Percentiles rank a stretch among this genome's conserved stretches.
Conservation (phyloP, 2,329 filamentous ascomycete genomes). For the Saccharata proteae region DNA sequence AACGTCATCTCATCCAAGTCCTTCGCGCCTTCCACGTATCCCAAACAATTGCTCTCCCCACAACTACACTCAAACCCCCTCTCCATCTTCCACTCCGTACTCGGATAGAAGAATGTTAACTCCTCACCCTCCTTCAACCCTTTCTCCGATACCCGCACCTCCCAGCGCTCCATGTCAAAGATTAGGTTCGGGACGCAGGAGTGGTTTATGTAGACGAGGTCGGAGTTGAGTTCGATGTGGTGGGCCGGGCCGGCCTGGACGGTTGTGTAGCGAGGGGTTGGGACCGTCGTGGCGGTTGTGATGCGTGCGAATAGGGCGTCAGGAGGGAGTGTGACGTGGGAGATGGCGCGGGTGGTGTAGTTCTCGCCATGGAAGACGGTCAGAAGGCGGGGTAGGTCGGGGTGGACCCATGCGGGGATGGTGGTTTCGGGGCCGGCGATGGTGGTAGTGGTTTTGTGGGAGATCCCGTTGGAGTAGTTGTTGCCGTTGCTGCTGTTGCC, state of each 20-base stretch:
- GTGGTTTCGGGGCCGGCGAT: too few species aligned
- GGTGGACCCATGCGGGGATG: slow-evolving; percentile 3
- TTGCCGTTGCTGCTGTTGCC: neutral
- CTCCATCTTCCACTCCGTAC: slow-evolving; percentile 63
- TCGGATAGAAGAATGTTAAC: slow-evolving; percentile 58
- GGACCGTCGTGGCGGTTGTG: slow-evolving; percentile 31
- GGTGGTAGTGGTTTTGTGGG: too few species aligned
- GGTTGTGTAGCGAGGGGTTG: slow-evolving; percentile 35
- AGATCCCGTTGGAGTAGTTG: neutral
- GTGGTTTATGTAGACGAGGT: slow-evolving; percentile 47
- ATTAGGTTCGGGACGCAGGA: slow-evolving; percentile 40
- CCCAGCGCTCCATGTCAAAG: slow-evolving; percentile 38
- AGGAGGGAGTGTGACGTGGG: slow-evolving; percentile 37
- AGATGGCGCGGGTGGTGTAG: slow-evolving; percentile 33
- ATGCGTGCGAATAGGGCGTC: slow-evolving; percentile 40
- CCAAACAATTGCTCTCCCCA: slow-evolving; percentile 43
- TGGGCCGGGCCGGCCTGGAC: slow-evolving; percentile 38
- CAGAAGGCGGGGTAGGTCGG: slow-evolving; percentile 26
- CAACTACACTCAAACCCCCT: slow-evolving; percentile 60
- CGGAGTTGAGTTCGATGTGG: slow-evolving; percentile 46
- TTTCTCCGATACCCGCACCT: slow-evolving; percentile 41
- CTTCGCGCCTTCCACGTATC: slow-evolving; percentile 50
- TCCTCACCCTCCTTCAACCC: slow-evolving; percentile 27
- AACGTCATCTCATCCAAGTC: slow-evolving; percentile 45
- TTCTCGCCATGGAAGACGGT: slow-evolving; percentile 24